Percentiles rank a stretch among this genome's conserved stretches.
phyloP scores from a whole-genome alignment of 2,329 filamentous ascomycete species.

The Aureobasidium pullulans region DNA sequence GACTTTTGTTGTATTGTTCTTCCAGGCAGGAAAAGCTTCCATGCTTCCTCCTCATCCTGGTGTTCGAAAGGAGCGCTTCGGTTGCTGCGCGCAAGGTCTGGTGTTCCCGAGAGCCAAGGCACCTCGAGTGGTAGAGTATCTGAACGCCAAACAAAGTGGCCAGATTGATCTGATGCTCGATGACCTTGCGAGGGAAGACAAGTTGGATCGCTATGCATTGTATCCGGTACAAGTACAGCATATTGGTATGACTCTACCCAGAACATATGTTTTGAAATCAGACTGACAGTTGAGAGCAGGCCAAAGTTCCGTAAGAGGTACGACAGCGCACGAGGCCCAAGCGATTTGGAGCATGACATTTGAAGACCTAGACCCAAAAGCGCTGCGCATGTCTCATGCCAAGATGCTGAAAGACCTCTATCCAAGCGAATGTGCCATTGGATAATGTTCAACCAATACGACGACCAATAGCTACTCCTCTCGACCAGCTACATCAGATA shows the following conservation, averaged over 20 bases:
- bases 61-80: constrained; percentile 18
- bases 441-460: no score
- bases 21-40: constrained; percentile 17
- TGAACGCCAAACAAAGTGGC: background rate
- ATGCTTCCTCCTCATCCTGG: constrained; percentile 15
- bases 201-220: background rate
- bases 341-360: background rate
- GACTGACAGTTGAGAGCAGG: background rate
- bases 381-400: no score
- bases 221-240: background rate
- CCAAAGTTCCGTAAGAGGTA: background rate
- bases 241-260: background rate
- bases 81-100: constrained; percentile 30
- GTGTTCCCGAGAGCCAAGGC: constrained; percentile 21
- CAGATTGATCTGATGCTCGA: background rate
- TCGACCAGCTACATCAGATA: no score
- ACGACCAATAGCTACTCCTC: no score
- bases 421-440: no score
- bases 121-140: background rate
- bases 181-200: background rate
- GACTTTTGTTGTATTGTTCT: constrained; percentile 16
- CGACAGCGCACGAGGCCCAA: background rate
- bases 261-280: no score
- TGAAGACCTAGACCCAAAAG: background rate
- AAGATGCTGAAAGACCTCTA: no score